Evolutionary conservation across 192 early-diverging fungal species (phyloP), one percentile per base, ranked within the genome.

Genomic region (Entomortierella chlamydospora): DNA sequence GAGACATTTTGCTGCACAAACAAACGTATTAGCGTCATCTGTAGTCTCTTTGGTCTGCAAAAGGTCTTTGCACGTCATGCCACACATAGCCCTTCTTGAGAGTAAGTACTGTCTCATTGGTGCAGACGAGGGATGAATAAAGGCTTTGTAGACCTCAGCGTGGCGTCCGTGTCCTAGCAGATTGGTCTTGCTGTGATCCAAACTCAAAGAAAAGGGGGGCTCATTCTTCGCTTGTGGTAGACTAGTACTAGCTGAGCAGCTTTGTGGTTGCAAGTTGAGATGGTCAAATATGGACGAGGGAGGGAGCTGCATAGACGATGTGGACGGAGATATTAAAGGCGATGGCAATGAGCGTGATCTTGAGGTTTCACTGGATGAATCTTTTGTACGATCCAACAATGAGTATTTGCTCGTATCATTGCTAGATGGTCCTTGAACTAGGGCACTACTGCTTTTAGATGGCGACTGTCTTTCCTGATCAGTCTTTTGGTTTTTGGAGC

Each of bases 1-100:
- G 4, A 81, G 59, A 50, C 79, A 70, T 37, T 81, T 81, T 51
- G 70, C 79, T 22, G 79, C 79, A 37, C 79, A 81, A 8, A 60
- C 39, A 57, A 68, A 50, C 0, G 55, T 18, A 15, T 69, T 61
- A 26, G 25, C 29, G 8, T 54, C 29, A 3, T 29, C 47, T 22
- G 18, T 15, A 7, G 6, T 15, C 7, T 69, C 42, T 47, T 25
- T 58, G 20, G 34, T 23, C 34, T 39, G 47, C 43, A 64, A 56
- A 51, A 78, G 37, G 29, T 79, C 76, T 31, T 51, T 42, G 54
- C 76, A 79, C 18, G 68, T 31, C 41, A 70, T 42, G 49, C 58
- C 20, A 10, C 34, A 26, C 33, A 28, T 56, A 17, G 49, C 31
- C 37, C 22, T 67, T 23, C 72, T 31, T 3, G 67, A 54, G 37